phyloP scores from a whole-genome alignment of 2,329 filamentous ascomycete species.

The Mycocentrospora acerina region DNA sequence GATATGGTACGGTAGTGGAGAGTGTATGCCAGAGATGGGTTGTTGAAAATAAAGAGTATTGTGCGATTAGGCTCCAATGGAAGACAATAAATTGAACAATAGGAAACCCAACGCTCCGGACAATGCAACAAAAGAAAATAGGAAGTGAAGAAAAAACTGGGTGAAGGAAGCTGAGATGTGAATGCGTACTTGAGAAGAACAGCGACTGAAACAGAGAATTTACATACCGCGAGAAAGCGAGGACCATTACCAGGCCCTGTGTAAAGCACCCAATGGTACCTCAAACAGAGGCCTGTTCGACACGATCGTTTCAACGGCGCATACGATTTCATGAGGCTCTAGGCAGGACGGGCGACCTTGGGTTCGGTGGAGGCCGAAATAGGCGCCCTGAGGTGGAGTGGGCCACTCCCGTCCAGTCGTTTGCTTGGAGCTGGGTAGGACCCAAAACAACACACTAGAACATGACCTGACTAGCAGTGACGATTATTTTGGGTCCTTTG shows the following conservation, averaged over 20 bases:
- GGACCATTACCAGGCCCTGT: constrained; percentile 40
- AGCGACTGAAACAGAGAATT: constrained; percentile 24
- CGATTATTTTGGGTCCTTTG: constrained; percentile 33
- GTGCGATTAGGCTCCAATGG: constrained; percentile 13
- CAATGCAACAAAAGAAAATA: constrained; percentile 41
- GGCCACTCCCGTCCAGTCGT: constrained; percentile 43
- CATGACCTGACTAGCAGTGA: constrained; percentile 16
- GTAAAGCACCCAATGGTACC: constrained; percentile 40
- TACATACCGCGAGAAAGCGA: constrained; percentile 45
- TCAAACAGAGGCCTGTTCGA: constrained; percentile 41
- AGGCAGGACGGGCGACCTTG: constrained; percentile 41
- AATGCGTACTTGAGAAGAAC: constrained; percentile 32
- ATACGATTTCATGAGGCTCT: constrained; percentile 47
- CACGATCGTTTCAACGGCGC: constrained; percentile 44
- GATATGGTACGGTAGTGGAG: constrained; percentile 18
- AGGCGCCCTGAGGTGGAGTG: constrained; percentile 41
- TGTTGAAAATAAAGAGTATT: constrained; percentile 17
- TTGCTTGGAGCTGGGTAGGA: constrained; percentile 39
- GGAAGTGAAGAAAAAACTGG: constrained; percentile 20
- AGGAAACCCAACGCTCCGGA: constrained; percentile 32
- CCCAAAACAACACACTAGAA: constrained; percentile 38
- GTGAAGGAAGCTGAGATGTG: constrained; percentile 21
- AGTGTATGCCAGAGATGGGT: constrained; percentile 37
- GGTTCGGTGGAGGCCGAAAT: constrained; percentile 38
- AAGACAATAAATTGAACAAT: constrained; percentile 28